Conservation (phyloP, 2,329 filamentous ascomycete genomes). For the Pseudogymnoascus sp. region DNA sequence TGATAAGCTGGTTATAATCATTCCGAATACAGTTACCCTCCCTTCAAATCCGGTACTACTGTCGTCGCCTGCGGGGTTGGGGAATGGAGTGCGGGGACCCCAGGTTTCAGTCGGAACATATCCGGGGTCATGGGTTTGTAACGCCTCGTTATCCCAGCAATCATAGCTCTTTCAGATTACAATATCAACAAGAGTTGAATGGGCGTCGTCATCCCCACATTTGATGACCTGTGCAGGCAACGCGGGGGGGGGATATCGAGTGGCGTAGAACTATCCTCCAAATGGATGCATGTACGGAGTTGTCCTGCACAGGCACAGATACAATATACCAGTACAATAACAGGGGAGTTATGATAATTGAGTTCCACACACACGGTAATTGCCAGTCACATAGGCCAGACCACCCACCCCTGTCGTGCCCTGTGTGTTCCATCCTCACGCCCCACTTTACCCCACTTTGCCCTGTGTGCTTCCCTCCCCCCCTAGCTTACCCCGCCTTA, state of each 20-base stretch:
- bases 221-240: not conserved
- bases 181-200: not conserved
- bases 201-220: not conserved
- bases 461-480: constrained; percentile 9
- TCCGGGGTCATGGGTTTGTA: not conserved
- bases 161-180: not conserved
- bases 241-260: not conserved
- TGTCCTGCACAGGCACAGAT: not conserved
- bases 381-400: not conserved
- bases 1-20: not conserved
- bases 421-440: not conserved
- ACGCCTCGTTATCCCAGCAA: not conserved
- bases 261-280: not conserved
- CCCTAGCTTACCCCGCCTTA: not conserved
- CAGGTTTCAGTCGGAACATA: not conserved
- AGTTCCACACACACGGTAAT: not conserved
- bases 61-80: not conserved
- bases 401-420: not conserved
- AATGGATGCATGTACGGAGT: not conserved
- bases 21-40: not conserved
- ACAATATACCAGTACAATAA: not conserved
- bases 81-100: not conserved
- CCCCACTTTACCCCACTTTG: constrained; percentile 12
- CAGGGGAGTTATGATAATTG: not conserved
- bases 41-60: not conserved